Base-by-base conservation (phyloP, 371 early-diverging fungal genomes). In the Neoconidiobolus thromboides region DNA sequence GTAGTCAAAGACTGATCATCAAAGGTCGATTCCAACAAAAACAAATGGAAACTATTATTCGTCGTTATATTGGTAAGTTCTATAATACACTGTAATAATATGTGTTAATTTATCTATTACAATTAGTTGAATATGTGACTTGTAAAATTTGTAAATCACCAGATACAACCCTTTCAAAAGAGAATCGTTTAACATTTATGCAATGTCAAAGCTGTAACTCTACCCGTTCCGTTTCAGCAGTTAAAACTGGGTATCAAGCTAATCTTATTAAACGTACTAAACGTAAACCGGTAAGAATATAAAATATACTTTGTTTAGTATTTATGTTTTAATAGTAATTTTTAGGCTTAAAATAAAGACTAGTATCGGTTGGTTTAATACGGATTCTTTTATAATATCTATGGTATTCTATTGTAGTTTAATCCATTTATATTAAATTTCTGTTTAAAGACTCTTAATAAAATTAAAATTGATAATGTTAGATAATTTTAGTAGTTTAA, bases 61-160 rank as follows among this genome's bases (percentile, higher is more conserved):
- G 96, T 72, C 86, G 87, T 57, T 99, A 99, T 71, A 98, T 99
- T 72, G 81, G 82, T 82, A 73, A 47, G 71, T 60, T 15, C 2
- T 56, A 36, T 26, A 26, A 26, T 26, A 26, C 26, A 26, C 9
- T n/a, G 26, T 41, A 14, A 48, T 15, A 47, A 43, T 26, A 4
- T 37, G 10, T 26, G 43, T 66, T 65, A 26, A 42, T 3, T 61
- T 57, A 42, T 38, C 61, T 26, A 26, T 26, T 26, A 26, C 26
- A 26, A 26, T 1, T 61, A 82, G 81, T 89, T 60, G 96, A 98
- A 72, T 99, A 98, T 66, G 99, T 99, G 37, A 87, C 95, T 1
- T 99, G 99, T 80, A 96, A 94, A 77, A 93, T 94, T 43, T 99
- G 99, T 83, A 95, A 93, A 68, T 88, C 89, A 2, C 89, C 93